Evolutionary conservation across 306 rosid genomes (phyloP).

Genomic region (Purshia tridentata): DNA sequence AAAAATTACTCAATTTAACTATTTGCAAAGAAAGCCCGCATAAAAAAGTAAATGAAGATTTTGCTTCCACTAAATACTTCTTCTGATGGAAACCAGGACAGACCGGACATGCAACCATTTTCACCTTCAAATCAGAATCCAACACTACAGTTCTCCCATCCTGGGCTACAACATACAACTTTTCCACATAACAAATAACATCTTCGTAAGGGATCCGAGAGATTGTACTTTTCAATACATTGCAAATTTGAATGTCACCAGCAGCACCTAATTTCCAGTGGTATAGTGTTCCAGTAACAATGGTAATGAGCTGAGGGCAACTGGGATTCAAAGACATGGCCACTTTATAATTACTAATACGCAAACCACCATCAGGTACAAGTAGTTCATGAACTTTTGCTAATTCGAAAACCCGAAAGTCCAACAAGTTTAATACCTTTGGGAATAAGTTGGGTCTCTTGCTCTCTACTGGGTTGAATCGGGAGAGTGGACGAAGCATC

Average conservation of each 20-base stretch:
- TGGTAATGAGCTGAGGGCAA: background rate
- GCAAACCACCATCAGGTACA: background rate
- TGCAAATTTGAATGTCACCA: background rate
- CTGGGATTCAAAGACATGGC: conserved; percentile 11
- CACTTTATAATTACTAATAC: too few relatives aligned
- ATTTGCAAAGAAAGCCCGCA: too few relatives aligned
- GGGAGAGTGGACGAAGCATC: conserved; percentile 19
- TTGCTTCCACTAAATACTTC: conserved; percentile 34
- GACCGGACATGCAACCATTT: background rate
- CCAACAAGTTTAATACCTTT: conserved; percentile 15
- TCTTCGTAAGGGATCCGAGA: background rate
- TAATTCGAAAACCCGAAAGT: conserved; percentile 26
- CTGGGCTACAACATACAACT: background rate
- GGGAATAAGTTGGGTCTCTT: background rate
- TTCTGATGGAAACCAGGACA: background rate
- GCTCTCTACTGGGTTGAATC: background rate
- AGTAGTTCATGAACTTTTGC: background rate
- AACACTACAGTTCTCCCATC: background rate
- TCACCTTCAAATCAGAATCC: background rate
- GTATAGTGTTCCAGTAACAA: background rate
- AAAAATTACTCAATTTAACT: too few relatives aligned
- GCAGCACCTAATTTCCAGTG: background rate
- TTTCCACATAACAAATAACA: background rate
- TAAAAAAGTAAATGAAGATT: too few relatives aligned
- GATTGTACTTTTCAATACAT: background rate